These are phyloP conservation scores for Cynara cardunculus DNA, from an alignment of 129 eudicot genomes.

Conservation along the genomic window DNA sequence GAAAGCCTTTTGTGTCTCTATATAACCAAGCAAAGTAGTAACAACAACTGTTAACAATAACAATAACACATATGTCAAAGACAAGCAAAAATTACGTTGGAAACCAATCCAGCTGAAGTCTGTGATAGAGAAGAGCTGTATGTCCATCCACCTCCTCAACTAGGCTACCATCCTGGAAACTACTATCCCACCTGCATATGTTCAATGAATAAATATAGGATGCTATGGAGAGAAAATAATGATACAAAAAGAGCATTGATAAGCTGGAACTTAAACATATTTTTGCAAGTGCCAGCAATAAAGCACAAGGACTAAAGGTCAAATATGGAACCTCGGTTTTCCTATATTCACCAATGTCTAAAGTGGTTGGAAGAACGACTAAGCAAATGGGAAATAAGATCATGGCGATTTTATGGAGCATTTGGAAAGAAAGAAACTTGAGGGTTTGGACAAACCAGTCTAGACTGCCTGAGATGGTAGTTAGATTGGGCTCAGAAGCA, in stretches of 20 bases:
- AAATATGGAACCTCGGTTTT: background rate
- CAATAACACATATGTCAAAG: background rate
- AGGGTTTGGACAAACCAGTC: background rate
- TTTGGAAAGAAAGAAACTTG: background rate
- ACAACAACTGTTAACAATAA: background rate
- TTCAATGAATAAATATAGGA: conserved; percentile 2
- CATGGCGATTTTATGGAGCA: background rate
- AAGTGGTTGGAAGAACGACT: background rate
- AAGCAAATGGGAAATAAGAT: background rate
- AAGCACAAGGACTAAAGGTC: background rate
- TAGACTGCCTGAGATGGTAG: background rate
- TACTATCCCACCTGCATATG: conserved; percentile 73
- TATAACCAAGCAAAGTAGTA: background rate
- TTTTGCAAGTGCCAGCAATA: background rate
- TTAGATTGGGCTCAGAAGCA: background rate
- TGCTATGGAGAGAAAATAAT: background rate
- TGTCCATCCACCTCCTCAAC: conserved; percentile 93
- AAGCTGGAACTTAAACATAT: conserved; percentile 1
- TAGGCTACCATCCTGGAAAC: conserved; percentile 75
- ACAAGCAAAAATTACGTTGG: conserved; percentile 44
- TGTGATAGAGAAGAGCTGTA: conserved; percentile 77
- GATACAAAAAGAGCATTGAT: background rate
- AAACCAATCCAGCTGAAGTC: conserved; percentile 84
- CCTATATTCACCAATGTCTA: background rate
- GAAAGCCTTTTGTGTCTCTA: background rate